Percentiles rank a stretch among this genome's conserved stretches.
These are phyloP conservation scores for Sphagnum magellanicum DNA, from an alignment of 228 moss, liverwort and hornwort species.

Conservation along the genomic window DNA sequence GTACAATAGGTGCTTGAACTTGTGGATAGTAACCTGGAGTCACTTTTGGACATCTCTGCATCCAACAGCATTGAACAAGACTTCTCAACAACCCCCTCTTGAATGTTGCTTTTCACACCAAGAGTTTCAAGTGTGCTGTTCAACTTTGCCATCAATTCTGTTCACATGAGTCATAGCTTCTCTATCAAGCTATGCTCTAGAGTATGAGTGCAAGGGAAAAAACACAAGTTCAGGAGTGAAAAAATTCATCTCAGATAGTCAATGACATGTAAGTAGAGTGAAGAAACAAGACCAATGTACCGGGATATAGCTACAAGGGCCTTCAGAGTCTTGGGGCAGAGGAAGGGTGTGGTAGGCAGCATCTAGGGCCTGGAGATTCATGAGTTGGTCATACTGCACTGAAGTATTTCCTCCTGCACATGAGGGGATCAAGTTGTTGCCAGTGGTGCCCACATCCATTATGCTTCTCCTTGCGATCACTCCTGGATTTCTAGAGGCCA, in stretches of 20 bases:
- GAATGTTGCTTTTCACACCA: too few relatives aligned
- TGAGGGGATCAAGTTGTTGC: constrained; percentile 61
- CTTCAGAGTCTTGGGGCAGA: constrained; percentile 71
- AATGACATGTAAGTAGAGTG: too few relatives aligned
- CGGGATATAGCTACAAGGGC: constrained; percentile 74
- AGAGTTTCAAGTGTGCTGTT: too few relatives aligned
- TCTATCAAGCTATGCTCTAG: too few relatives aligned
- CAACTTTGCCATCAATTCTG: too few relatives aligned
- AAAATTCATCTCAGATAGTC: too few relatives aligned
- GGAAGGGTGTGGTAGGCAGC: constrained; percentile 74
- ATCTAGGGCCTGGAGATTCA: constrained; percentile 39
- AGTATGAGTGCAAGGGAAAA: too few relatives aligned
- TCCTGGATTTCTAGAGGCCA: constrained; percentile 62
- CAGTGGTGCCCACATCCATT: constrained; percentile 71
- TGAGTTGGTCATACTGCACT: constrained; percentile 39
- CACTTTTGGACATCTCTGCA: constrained; percentile 74
- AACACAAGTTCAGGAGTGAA: too few relatives aligned
- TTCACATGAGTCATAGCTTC: too few relatives aligned
- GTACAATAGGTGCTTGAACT: constrained; percentile 75
- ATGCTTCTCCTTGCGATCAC: constrained; percentile 73
- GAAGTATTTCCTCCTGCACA: constrained; percentile 56
- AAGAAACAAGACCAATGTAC: constrained; percentile 9
- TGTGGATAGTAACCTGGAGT: constrained; percentile 86
- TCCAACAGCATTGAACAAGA: background rate
- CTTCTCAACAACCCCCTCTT: too few relatives aligned